Conservation (phyloP, 257 asterid genomes). For the Oldenlandia corymbosa region DNA sequence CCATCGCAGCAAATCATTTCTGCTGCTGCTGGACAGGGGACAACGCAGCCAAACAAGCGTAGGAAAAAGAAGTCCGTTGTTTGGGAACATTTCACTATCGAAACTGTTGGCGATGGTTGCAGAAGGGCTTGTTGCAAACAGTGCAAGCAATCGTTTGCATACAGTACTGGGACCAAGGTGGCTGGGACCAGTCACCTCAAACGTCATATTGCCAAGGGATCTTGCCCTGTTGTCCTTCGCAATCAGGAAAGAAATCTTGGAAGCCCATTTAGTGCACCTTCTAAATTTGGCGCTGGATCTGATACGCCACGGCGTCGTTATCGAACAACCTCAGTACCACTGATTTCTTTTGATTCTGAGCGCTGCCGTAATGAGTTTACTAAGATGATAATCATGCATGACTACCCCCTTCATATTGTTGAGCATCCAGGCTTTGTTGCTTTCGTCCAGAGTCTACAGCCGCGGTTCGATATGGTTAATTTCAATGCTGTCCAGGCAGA, state of each 20-base stretch:
- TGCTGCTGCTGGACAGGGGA: too few relatives aligned
- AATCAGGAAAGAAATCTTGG: slow-evolving; percentile 50
- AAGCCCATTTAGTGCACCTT: slow-evolving; percentile 63
- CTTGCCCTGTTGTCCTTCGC: slow-evolving; percentile 73
- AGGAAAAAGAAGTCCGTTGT: slow-evolving; percentile 91
- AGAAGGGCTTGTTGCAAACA: slow-evolving; percentile 92
- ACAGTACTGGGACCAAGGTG: slow-evolving; percentile 90
- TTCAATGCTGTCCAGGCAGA: slow-evolving; percentile 91
- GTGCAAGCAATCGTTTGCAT: slow-evolving; percentile 97
- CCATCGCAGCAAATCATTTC: too few relatives aligned
- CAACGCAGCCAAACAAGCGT: slow-evolving; percentile 38
- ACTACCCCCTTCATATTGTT: slow-evolving; percentile 92
- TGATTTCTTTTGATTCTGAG: slow-evolving; percentile 65
- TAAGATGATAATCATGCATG: slow-evolving; percentile 90
- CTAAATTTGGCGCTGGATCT: slow-evolving; percentile 40
- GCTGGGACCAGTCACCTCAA: slow-evolving; percentile 99
- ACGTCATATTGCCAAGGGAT: slow-evolving; percentile 92
- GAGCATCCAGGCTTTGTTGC: slow-evolving; percentile 92
- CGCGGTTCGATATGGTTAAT: slow-evolving; percentile 91
- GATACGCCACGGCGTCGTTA: slow-evolving; percentile 71
- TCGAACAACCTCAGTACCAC: slow-evolving; percentile 53
- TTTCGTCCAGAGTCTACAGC: slow-evolving; percentile 82
- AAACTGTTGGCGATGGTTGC: slow-evolving; percentile 60
- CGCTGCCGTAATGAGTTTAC: slow-evolving; percentile 83
- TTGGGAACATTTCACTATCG: slow-evolving; percentile 98